These are phyloP conservation scores for Candida maris DNA, from an alignment of 805 yeast species.

Conservation along the genomic window DNA sequence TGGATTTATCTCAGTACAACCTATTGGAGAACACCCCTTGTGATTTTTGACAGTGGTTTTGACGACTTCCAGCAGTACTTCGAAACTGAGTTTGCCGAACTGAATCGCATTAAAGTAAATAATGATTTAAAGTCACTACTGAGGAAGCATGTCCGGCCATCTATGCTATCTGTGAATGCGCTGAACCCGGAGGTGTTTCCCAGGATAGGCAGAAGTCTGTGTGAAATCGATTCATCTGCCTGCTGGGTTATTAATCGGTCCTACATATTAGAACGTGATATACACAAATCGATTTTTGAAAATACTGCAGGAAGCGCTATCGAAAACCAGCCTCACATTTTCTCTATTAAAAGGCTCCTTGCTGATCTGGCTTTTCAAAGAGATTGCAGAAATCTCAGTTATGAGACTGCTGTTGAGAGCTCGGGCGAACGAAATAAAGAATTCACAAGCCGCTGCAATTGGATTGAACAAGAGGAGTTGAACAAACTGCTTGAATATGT, in stretches of 20 bases:
- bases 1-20: constrained; percentile 55
- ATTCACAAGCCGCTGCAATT: constrained; percentile 19
- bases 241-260: constrained; percentile 56
- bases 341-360: constrained; percentile 54
- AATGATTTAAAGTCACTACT: constrained; percentile 34
- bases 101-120: constrained; percentile 27
- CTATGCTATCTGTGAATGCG: constrained; percentile 22
- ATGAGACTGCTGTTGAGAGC: constrained; percentile 25
- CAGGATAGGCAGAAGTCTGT: constrained; percentile 56
- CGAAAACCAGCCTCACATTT: constrained; percentile 27
- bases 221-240: constrained; percentile 72
- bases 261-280: constrained; percentile 38
- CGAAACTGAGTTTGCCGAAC: constrained; percentile 21
- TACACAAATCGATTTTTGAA: constrained; percentile 40
- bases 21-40: constrained; percentile 56
- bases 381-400: constrained; percentile 34
- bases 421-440: constrained; percentile 30
- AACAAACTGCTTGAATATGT: constrained; percentile 31
- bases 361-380: constrained; percentile 56
- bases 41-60: constrained; percentile 9
- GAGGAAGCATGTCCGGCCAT: constrained; percentile 13
- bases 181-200: constrained; percentile 33
- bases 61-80: constrained; percentile 19
- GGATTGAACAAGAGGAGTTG: constrained; percentile 43
- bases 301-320: constrained; percentile 1